Percentiles rank a stretch among this genome's conserved stretches.
Conservation (phyloP, 2,329 filamentous ascomycete genomes). For the Moelleriella libera region DNA sequence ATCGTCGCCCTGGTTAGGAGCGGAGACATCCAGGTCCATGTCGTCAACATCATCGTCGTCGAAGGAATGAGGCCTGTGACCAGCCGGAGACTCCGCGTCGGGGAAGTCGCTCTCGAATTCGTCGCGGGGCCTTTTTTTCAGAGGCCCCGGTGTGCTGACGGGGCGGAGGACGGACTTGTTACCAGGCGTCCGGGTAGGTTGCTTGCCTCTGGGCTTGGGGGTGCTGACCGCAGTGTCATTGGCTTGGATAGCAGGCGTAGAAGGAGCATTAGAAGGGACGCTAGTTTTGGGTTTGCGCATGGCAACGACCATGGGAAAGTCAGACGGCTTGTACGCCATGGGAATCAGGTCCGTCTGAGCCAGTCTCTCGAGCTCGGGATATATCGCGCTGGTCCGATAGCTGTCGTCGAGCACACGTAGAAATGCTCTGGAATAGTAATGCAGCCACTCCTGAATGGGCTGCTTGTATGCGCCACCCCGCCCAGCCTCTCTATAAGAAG, state of each 20-base stretch:
- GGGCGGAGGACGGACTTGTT: conserved; percentile 6
- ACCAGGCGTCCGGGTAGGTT: conserved; percentile 6
- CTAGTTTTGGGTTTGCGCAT: conserved; percentile 8
- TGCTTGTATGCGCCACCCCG: conserved; percentile 23
- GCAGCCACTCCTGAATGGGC: conserved; percentile 24
- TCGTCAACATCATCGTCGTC: conserved; percentile 9
- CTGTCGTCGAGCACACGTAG: conserved; percentile 18
- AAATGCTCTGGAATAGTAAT: conserved; percentile 29
- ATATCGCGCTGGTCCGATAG: conserved; percentile 18
- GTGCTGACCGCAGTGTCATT: conserved; percentile 1
- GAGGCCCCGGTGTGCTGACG: conserved; percentile 13
- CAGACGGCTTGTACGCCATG: conserved; percentile 12
- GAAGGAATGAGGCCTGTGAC: conserved; percentile 21
- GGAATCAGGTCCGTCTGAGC: conserved; percentile 13
- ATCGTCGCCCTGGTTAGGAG: neutral
- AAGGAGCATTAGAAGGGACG: conserved; percentile 1
- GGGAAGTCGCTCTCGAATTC: conserved; percentile 22
- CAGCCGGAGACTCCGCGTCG: conserved; percentile 18
- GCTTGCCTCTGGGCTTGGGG: conserved; percentile 15
- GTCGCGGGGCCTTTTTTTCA: conserved; percentile 28
- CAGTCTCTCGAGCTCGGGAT: conserved; percentile 17
- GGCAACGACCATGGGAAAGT: conserved; percentile 14
- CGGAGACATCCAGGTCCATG: conserved; percentile 18
- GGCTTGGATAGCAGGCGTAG: neutral
- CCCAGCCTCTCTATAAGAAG: conserved; percentile 10